Evolutionary conservation across 345 rosid species (phyloP).

Genomic region (Raphanus sativus): DNA sequence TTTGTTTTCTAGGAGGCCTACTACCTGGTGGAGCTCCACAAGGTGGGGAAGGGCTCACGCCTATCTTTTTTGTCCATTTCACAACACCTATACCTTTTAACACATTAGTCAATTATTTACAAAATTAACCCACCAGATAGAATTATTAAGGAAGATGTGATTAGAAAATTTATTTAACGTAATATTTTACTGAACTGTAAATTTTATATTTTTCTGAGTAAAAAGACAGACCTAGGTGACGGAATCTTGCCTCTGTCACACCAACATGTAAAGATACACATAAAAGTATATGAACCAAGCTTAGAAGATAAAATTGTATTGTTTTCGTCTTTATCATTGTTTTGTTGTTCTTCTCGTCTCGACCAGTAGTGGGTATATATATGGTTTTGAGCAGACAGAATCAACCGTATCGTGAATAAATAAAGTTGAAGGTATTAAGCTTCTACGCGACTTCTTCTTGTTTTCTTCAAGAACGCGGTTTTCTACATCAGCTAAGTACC

Average conservation of each 20-base stretch:
- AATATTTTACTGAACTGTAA: neutral
- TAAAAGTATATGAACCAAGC: conserved; percentile 21
- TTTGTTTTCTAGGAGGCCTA: neutral
- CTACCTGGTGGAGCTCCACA: neutral
- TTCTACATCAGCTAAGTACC: neutral
- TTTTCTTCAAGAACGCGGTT: neutral
- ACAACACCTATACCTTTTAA: neutral
- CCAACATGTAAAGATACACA: neutral
- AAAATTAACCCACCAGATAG: neutral
- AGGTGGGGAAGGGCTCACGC: neutral
- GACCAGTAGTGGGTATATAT: neutral
- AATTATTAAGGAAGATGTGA: neutral
- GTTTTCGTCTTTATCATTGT: neutral
- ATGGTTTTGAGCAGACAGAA: neutral
- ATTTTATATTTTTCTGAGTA: neutral
- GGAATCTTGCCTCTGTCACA: neutral
- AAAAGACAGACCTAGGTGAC: too few species aligned
- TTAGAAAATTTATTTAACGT: neutral
- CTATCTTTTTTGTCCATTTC: neutral
- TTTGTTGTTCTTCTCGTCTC: neutral
- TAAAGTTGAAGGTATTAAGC: neutral
- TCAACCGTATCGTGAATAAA: neutral
- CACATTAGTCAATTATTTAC: neutral
- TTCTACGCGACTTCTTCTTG: neutral
- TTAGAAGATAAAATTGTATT: conserved; percentile 6